Percentiles rank a stretch among this genome's conserved stretches.
phyloP scores from a whole-genome alignment of 139 green algal species.

The Volvox africanus region DNA sequence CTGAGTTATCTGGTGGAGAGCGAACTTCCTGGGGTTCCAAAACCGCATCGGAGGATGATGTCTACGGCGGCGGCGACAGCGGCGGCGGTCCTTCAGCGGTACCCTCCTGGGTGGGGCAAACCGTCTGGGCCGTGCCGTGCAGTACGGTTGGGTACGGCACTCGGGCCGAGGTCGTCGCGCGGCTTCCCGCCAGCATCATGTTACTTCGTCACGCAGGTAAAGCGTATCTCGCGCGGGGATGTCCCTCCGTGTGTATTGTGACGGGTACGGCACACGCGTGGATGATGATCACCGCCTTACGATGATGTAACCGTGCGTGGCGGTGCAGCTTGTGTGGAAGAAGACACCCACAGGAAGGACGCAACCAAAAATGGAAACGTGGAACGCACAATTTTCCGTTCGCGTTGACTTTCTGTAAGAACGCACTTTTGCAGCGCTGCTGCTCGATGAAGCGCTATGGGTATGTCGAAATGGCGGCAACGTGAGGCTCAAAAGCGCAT shows the following conservation, averaged over 20 bases:
- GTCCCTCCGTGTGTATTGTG: no score
- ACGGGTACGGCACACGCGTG: neutral
- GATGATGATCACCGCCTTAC: no score
- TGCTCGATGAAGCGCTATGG: no score
- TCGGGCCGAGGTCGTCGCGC: slow-evolving; percentile 25
- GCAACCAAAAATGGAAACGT: neutral
- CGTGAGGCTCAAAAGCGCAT: no score
- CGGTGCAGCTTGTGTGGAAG: neutral
- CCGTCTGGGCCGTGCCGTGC: neutral
- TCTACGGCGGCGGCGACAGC: neutral
- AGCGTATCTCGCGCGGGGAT: no score
- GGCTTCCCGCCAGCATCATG: slow-evolving; percentile 57
- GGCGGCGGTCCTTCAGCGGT: neutral
- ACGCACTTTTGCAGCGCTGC: no score
- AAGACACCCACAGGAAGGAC: no score
- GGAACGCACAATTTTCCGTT: no score
- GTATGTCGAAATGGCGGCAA: no score
- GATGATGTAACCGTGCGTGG: no score
- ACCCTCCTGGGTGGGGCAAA: neutral
- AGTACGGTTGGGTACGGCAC: slow-evolving; percentile 39
- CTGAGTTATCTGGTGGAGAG: neutral
- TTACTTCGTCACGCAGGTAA: slow-evolving; percentile 58
- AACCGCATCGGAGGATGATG: neutral
- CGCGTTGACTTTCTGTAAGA: no score
- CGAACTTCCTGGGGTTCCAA: neutral